These are phyloP conservation scores for Verruconis gallopava DNA, from an alignment of 2,329 filamentous ascomycete genomes.

Conservation along the genomic window DNA sequence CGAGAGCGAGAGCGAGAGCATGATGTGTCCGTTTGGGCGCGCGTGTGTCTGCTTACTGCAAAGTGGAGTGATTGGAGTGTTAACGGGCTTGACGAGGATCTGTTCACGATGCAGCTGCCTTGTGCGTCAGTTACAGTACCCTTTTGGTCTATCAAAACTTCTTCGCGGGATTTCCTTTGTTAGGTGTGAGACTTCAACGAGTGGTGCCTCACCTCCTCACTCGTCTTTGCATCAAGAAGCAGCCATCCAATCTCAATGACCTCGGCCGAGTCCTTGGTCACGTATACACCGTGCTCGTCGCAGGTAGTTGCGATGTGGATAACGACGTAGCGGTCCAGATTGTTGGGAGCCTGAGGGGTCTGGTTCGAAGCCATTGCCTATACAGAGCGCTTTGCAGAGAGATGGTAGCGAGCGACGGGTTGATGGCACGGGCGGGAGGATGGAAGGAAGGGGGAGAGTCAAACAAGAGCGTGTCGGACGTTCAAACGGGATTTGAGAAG, in stretches of 20 bases:
- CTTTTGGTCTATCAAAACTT: conserved; percentile 10
- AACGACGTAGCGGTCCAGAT: conserved; percentile 88
- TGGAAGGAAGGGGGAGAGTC: not conserved
- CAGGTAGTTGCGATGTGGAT: conserved; percentile 98
- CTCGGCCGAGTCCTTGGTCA: conserved; percentile 97
- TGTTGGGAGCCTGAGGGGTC: conserved; percentile 14
- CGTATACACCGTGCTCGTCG: conserved; percentile 97
- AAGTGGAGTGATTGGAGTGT: conserved; percentile 94
- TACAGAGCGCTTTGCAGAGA: not conserved
- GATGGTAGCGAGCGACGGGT: not conserved
- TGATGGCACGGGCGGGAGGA: not conserved
- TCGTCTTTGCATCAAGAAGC: conserved; percentile 76
- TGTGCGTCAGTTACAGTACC: conserved; percentile 10
- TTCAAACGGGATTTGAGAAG: not conserved
- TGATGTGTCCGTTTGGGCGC: conserved; percentile 1
- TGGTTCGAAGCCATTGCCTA: conserved; percentile 3
- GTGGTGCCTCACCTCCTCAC: conserved; percentile 64
- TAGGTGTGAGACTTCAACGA: conserved; percentile 1
- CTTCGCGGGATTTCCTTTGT: not conserved
- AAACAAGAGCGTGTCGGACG: not conserved
- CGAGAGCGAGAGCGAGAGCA: not conserved
- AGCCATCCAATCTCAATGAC: conserved; percentile 99
- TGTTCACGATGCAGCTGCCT: conserved; percentile 81
- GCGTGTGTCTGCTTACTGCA: conserved; percentile 66
- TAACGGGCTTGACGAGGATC: conserved; percentile 94